Evolutionary conservation across 176 grass and related monocot genomes (phyloP).

Genomic region (Chrysopogon serrulatus): DNA sequence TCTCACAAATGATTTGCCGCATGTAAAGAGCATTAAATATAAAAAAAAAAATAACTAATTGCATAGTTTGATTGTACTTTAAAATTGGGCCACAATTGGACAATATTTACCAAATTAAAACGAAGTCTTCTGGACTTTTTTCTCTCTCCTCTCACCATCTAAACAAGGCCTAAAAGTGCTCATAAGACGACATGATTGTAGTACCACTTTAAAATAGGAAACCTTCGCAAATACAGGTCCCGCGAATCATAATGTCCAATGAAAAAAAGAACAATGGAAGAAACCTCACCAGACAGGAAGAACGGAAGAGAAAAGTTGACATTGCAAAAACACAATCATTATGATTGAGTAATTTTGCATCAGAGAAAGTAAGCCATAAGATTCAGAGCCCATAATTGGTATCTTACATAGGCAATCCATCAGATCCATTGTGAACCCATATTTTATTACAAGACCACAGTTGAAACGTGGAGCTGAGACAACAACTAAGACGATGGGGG

Average conservation of each 20-base stretch:
- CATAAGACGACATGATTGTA: neutral
- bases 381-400: conserved; percentile 1
- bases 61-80: too few species aligned
- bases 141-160: too few species aligned
- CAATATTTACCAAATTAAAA: too few species aligned
- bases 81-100: too few species aligned
- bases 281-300: neutral
- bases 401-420: conserved; percentile 6
- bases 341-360: neutral
- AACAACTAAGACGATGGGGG: neutral
- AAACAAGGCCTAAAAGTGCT: too few species aligned
- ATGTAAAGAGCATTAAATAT: too few species aligned
- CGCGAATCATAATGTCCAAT: neutral
- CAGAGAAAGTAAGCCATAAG: neutral
- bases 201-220: neutral
- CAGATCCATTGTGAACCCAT: conserved; percentile 12
- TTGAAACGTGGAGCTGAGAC: conserved; percentile 11
- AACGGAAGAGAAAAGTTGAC: neutral
- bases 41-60: too few species aligned
- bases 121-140: too few species aligned
- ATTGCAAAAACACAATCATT: neutral
- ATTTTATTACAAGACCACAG: conserved; percentile 45
- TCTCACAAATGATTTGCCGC: too few species aligned
- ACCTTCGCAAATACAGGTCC: neutral
- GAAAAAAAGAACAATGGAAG: neutral